These are phyloP conservation scores for Pyropia yezoensis DNA, from an alignment of 23 red algal genomes.

Conservation along the genomic window DNA sequence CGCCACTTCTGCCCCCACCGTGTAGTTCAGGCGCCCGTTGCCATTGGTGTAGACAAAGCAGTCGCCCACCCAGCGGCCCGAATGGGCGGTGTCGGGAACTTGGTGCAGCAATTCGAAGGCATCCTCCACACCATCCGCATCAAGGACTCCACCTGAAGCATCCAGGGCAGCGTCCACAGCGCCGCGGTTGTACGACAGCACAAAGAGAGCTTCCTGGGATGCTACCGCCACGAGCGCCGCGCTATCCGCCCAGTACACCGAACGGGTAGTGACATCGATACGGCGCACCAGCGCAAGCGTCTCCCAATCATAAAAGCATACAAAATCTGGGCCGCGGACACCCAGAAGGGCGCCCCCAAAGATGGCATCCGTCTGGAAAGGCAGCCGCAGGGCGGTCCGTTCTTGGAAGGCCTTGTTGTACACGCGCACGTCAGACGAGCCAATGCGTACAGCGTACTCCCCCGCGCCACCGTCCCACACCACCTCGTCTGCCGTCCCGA, in stretches of 20 bases:
- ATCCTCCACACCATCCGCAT: slow-evolving; percentile 84
- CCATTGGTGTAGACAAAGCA: slow-evolving; percentile 88
- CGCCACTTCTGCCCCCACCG: slow-evolving; percentile 69
- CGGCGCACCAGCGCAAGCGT: slow-evolving; percentile 77
- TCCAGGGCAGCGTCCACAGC: slow-evolving; percentile 67
- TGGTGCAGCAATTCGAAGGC: slow-evolving; percentile 88
- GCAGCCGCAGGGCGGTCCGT: slow-evolving; percentile 67
- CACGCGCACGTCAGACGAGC: slow-evolving; percentile 74
- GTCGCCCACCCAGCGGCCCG: slow-evolving; percentile 88
- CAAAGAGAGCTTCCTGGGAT: slow-evolving; percentile 60
- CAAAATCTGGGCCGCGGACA: slow-evolving; percentile 67
- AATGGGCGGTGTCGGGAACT: slow-evolving; percentile 48
- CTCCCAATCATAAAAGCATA: slow-evolving; percentile 97
- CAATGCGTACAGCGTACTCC: slow-evolving; percentile 68
- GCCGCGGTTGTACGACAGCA: slow-evolving; percentile 59
- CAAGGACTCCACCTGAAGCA: slow-evolving; percentile 27
- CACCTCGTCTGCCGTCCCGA: slow-evolving; percentile 84
- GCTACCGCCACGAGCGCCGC: slow-evolving; percentile 65
- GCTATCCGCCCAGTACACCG: slow-evolving; percentile 80
- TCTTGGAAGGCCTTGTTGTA: slow-evolving; percentile 81
- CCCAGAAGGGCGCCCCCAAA: slow-evolving; percentile 79
- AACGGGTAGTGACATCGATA: slow-evolving; percentile 71
- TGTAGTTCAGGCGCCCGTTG: slow-evolving; percentile 54
- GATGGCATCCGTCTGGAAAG: slow-evolving; percentile 61
- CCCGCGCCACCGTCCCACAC: slow-evolving; percentile 93